A percentile compares a stretch with the other conserved stretches of the same genome.
Evolutionary conservation across 257 asterid species (phyloP).

Genomic region (Striga asiatica): DNA sequence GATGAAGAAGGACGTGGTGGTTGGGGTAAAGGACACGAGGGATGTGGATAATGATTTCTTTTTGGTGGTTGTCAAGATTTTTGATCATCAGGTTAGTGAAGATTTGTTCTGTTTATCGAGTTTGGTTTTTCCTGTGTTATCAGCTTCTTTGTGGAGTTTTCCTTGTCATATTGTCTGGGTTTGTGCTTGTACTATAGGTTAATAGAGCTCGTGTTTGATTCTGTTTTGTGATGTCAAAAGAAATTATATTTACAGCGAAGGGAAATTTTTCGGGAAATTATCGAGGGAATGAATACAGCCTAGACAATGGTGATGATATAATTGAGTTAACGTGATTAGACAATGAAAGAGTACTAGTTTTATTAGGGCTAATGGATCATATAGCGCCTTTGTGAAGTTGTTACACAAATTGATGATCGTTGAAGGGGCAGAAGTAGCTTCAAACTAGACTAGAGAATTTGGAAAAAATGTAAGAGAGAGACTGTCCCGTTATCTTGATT

Average conservation of each 20-base stretch:
- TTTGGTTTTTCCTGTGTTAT: too few species aligned
- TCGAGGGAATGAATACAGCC: neutral
- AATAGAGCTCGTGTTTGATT: neutral
- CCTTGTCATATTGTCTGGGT: too few species aligned
- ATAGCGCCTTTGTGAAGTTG: neutral
- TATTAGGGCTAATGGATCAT: neutral
- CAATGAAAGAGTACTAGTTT: neutral
- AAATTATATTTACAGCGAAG: neutral
- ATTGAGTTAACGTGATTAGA: neutral
- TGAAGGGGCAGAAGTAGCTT: neutral
- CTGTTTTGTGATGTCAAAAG: neutral
- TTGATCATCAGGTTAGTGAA: slow-evolving; percentile 50
- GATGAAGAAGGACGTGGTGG: slow-evolving; percentile 62
- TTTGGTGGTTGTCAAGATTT: slow-evolving; percentile 64
- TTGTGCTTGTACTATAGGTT: too few species aligned
- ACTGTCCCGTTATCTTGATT: neutral
- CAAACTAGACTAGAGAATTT: neutral
- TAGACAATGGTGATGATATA: neutral
- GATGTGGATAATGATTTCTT: slow-evolving; percentile 68
- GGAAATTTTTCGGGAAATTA: neutral
- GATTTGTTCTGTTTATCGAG: neutral
- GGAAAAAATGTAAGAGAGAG: neutral
- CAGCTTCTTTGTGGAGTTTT: too few species aligned
- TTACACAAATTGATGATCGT: neutral
- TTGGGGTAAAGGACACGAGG: slow-evolving; percentile 55